These are phyloP conservation scores for Glycine latifolia DNA, from an alignment of 306 rosid genomes.

Conservation along the genomic window DNA sequence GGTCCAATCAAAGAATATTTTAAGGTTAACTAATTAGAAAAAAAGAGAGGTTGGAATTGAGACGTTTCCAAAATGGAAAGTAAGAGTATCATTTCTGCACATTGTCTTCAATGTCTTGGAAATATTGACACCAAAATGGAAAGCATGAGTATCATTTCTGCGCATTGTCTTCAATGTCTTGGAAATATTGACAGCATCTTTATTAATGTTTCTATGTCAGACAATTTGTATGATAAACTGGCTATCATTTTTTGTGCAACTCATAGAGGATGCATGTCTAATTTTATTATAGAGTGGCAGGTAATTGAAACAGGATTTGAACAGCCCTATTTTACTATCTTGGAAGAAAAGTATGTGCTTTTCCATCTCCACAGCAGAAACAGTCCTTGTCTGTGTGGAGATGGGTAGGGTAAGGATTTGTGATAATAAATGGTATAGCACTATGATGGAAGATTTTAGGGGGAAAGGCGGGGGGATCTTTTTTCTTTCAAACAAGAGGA, in stretches of 20 bases:
- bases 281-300: no score
- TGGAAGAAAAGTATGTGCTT: background rate
- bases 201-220: no score
- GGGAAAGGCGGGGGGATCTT: background rate
- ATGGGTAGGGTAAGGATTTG: conserved; percentile 25
- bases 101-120: no score
- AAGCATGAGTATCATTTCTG: no score
- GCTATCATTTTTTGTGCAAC: no score
- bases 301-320: background rate
- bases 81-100: no score
- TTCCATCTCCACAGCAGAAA: no score
- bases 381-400: background rate
- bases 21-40: background rate
- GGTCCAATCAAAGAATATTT: background rate
- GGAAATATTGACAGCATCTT: no score
- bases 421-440: background rate
- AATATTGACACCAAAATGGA: no score
- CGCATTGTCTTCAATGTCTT: no score
- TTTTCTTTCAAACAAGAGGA: background rate
- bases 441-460: background rate
- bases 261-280: no score
- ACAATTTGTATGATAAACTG: no score
- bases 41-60: background rate
- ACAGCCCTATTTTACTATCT: background rate
- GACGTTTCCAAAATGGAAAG: background rate